Evolutionary conservation across 495 filamentous ascomycete genomes (phyloP).

Genomic region (Penicillium cosmopolitanum): DNA sequence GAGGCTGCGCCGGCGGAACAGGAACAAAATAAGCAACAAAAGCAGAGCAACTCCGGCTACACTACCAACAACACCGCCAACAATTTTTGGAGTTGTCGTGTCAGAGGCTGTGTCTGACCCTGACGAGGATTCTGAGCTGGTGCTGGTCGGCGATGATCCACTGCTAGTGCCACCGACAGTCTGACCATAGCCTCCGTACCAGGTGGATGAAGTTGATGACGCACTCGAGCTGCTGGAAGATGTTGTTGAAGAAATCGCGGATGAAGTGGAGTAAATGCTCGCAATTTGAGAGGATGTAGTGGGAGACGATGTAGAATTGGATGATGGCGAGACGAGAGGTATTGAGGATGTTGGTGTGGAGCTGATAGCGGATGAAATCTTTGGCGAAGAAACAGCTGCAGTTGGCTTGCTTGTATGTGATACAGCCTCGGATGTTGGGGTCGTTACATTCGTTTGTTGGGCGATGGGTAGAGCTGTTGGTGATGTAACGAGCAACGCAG

Average conservation of each 20-base stretch:
- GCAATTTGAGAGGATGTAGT: conserved; percentile 6
- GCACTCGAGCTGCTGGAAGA: conserved; percentile 1
- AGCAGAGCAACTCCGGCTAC: conserved; percentile 65
- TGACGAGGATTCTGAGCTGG: conserved; percentile 18
- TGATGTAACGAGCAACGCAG: conserved; percentile 1
- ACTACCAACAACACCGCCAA: conserved; percentile 68
- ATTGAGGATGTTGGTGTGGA: conserved; percentile 17
- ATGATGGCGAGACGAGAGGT: conserved; percentile 17
- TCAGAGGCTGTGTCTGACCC: conserved; percentile 24
- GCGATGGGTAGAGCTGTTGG: conserved; percentile 7
- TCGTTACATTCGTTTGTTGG: conserved; percentile 8
- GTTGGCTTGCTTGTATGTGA: conserved; percentile 11
- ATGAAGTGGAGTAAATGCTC: background rate
- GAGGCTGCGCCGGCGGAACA: conserved; percentile 56
- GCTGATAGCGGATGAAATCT: conserved; percentile 10
- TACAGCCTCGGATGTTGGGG: conserved; percentile 5
- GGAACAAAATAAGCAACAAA: conserved; percentile 54
- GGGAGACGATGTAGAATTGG: conserved; percentile 19
- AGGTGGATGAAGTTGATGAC: conserved; percentile 13
- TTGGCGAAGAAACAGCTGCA: conserved; percentile 15
- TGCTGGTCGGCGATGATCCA: conserved; percentile 24
- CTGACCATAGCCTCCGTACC: conserved; percentile 9
- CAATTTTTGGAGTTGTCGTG: conserved; percentile 44
- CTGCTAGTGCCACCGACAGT: conserved; percentile 17
- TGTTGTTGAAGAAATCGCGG: background rate